phyloP scores from a whole-genome alignment of 192 early-diverging fungal species.

The Podila horticola region DNA sequence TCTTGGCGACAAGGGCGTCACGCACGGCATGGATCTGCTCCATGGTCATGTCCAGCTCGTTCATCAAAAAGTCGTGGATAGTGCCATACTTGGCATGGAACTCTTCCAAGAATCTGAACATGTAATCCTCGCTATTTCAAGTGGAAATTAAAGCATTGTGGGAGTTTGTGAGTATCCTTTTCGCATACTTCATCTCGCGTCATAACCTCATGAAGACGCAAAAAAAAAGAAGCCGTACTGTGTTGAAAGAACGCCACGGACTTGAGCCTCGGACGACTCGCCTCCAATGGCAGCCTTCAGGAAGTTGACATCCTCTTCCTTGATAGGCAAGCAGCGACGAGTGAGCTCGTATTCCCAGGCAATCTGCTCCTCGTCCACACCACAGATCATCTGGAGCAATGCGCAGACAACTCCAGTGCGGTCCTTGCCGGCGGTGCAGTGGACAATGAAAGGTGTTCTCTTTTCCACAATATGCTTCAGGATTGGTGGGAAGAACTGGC shows the following conservation, averaged over 20 bases:
- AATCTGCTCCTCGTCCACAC: constrained; percentile 75
- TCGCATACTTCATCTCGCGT: not conserved
- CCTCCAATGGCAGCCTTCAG: constrained; percentile 38
- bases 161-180: too few species aligned
- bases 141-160: not conserved
- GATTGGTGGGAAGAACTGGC: constrained; percentile 52
- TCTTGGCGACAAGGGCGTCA: constrained; percentile 54
- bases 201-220: not conserved
- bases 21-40: constrained; percentile 52
- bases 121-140: constrained; percentile 31
- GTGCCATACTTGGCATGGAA: constrained; percentile 61
- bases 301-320: constrained; percentile 45
- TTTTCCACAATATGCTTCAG: constrained; percentile 59
- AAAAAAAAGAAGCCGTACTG: constrained; percentile 13
- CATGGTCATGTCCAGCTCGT: constrained; percentile 49
- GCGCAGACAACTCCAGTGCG: constrained; percentile 71
- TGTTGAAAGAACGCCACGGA: constrained; percentile 43
- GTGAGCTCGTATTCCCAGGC: constrained; percentile 72
- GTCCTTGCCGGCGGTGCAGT: constrained; percentile 80
- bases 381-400: constrained; percentile 66
- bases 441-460: constrained; percentile 65
- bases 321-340: constrained; percentile 45
- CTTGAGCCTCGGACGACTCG: constrained; percentile 18
- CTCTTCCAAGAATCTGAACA: constrained; percentile 46
- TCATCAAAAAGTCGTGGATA: constrained; percentile 55